Percentiles rank a stretch among this genome's conserved stretches.
These are phyloP conservation scores for Clitocybe nebularis DNA, from an alignment of 1,284 basidiomycete genomes.

Conservation along the genomic window DNA sequence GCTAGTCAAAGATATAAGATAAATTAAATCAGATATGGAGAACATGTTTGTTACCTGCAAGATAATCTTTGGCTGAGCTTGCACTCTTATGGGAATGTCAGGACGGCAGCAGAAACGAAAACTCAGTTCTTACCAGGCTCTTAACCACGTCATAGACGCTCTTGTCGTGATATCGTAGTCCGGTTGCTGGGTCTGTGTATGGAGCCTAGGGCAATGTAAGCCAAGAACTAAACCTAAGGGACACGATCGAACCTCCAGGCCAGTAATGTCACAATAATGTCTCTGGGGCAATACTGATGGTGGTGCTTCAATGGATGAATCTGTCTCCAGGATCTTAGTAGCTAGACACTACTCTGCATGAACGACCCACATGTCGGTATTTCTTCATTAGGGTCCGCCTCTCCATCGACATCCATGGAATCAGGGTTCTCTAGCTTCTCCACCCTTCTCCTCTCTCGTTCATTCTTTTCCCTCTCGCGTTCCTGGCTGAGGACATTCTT, in stretches of 20 bases:
- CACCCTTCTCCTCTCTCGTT: constrained; percentile 53
- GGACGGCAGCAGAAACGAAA: constrained; percentile 10
- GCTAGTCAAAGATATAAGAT: no score
- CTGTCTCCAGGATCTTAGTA: constrained; percentile 34
- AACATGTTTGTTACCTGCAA: constrained; percentile 32
- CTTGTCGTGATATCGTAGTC: constrained; percentile 81
- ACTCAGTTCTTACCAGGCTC: constrained; percentile 69
- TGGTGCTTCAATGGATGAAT: constrained; percentile 81
- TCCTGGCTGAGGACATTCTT: constrained; percentile 74
- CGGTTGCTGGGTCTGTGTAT: constrained; percentile 82
- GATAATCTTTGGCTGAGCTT: constrained; percentile 49
- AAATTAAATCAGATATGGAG: constrained; percentile 1
- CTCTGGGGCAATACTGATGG: constrained; percentile 76
- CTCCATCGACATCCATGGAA: constrained; percentile 37
- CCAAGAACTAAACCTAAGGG: not conserved
- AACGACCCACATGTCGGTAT: constrained; percentile 57
- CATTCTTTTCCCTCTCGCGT: constrained; percentile 63
- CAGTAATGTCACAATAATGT: constrained; percentile 86
- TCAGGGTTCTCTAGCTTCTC: constrained; percentile 35
- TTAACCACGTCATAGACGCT: constrained; percentile 83
- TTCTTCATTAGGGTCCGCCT: constrained; percentile 57
- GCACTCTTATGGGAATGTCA: constrained; percentile 30
- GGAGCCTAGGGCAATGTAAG: constrained; percentile 49
- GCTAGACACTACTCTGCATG: not conserved
- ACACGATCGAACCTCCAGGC: constrained; percentile 57